Base-by-base conservation (phyloP, 2,329 filamentous ascomycete species). In the Iodosphaeria phyllophila region DNA sequence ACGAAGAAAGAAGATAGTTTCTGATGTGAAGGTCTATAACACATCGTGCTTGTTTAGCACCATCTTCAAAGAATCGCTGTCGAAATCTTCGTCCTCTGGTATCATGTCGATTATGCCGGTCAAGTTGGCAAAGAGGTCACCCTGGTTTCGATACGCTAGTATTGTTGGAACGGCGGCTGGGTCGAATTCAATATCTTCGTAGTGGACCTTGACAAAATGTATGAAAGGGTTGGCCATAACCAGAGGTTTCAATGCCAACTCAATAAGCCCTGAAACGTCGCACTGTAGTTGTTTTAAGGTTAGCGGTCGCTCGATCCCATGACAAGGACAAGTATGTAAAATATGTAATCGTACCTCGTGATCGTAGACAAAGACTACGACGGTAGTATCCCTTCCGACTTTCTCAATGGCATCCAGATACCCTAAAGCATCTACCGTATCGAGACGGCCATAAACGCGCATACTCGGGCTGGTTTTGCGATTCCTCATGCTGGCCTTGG, bases 401-500 rank as follows among this genome's bases (percentile, higher is more conserved):
- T 82, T 89, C 54, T 98, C 89, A 37, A 95, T 82, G 28, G 86
- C 84, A 48, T 95, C 84, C n/a, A 98, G 64, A 41, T 92, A 98
- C 11, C 84, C 89, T 34, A 76, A 58, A 6, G 82, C 86, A 55
- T 95, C 84, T 2, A 95, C 89, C 30, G 70, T 64, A 32, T 84
- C 75, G 33, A 95, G 56, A 8, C 64, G 66, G 13, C 89, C 89
- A 44, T 77, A 95, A 29, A 74, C 60, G 35, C 78, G 60, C 34
- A 76, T 66, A 38, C 74, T 83, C 1, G 82, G 80, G 46, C 74
- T 86, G 26, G 69, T 74, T 40, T 73, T 68, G 40, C 76, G 60
- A 32, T 60, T 76, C 32, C 63, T 62, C 24, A 70, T 58, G 36
- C 60, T 49, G 32, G 45, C 44, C 35, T 48, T 61, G 32, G 60